phyloP scores from a whole-genome alignment of 2,329 filamentous ascomycete species.

The Shiraia sp. region DNA sequence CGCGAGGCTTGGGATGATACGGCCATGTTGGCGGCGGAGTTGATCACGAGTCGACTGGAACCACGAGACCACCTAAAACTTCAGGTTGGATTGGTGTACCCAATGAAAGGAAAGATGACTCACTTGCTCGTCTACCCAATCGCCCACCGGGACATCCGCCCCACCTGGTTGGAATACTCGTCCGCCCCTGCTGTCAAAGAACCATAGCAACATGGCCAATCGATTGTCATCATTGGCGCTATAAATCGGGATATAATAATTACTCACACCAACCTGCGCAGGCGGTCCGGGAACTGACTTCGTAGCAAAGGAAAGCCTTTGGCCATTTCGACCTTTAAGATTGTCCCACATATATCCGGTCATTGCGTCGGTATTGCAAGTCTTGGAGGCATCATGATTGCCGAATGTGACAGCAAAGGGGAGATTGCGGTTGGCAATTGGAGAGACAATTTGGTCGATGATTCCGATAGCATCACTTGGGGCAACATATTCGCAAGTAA shows the following conservation, averaged over 20 bases:
- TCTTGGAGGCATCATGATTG: slow-evolving; percentile 62
- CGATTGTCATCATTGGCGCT: slow-evolving; percentile 35
- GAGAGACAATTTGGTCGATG: slow-evolving; percentile 30
- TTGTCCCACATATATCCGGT: slow-evolving; percentile 30
- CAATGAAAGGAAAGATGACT: background rate
- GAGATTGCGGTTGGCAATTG: slow-evolving; percentile 59
- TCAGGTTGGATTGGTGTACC: slow-evolving; percentile 2
- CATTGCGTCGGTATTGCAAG: slow-evolving; percentile 26
- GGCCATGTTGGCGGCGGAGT: slow-evolving; percentile 31
- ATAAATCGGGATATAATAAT: slow-evolving; percentile 60
- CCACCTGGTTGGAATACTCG: slow-evolving; percentile 20
- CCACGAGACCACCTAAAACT: slow-evolving; percentile 30
- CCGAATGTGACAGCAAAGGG: slow-evolving; percentile 72
- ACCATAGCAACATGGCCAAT: slow-evolving; percentile 65
- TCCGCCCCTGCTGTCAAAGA: slow-evolving; percentile 61
- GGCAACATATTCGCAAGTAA: slow-evolving; percentile 62
- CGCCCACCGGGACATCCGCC: slow-evolving; percentile 10
- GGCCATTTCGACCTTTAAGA: slow-evolving; percentile 56
- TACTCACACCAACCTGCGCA: slow-evolving; percentile 48
- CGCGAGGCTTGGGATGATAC: slow-evolving; percentile 53
- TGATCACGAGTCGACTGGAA: slow-evolving; percentile 22
- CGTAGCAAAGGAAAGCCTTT: slow-evolving; percentile 46
- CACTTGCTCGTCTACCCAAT: slow-evolving; percentile 31
- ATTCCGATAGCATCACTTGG: slow-evolving; percentile 18
- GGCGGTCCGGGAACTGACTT: slow-evolving; percentile 46